Evolutionary conservation across 257 asterid genomes (phyloP), one percentile per base, ranked within the genome.

Genomic region (Prunella vulgaris): DNA sequence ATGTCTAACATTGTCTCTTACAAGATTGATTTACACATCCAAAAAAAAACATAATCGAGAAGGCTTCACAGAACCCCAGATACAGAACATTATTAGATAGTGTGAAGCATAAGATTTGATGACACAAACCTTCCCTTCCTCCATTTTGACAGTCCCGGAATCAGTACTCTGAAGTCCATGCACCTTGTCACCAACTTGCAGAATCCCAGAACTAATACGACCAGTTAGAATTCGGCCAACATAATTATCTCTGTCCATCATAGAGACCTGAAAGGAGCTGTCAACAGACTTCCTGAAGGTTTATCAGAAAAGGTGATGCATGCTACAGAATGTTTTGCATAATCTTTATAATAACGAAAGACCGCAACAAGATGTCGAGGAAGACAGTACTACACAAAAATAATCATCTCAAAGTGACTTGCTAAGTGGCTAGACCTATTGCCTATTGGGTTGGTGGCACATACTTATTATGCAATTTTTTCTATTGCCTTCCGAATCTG

Each of bases 161-260:
- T 90, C 97, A 4, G 93, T 74, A 27, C 68, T 53, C 46, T 84
- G 90, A 73, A 94, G 83, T 73, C 99, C 99, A 57, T 94, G 97
- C 65, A 94, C 95, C 84, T 67, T 91, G 82, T 94, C 97, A 79
- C 99, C 97, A 37, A 91, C 85, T 70, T 76, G 96, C 64, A 94
- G 73, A 69, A 87, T 48, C 76, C 99, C 99, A 60, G 89, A 86
- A 80, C 82, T 70, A 68, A 94, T 84, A 73, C 99, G 97, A 27
- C 99, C 99, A 38, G 99, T 94, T 79, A 94, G 80, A 69, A 91
- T 90, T 62, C 99, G 86, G n/a, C 99, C 99, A 78, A 94, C 90
- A 82, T 82, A 94, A 74, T 88, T 88, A 79, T 94, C 99, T 74
- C 81, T 83, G 79, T 94, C 99, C 99, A 94, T 91, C 99, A 94